A percentile compares a stretch with the other conserved stretches of the same genome.
Conservation (phyloP, 1,284 basidiomycete genomes). For the Cryptococcus sp. region DNA sequence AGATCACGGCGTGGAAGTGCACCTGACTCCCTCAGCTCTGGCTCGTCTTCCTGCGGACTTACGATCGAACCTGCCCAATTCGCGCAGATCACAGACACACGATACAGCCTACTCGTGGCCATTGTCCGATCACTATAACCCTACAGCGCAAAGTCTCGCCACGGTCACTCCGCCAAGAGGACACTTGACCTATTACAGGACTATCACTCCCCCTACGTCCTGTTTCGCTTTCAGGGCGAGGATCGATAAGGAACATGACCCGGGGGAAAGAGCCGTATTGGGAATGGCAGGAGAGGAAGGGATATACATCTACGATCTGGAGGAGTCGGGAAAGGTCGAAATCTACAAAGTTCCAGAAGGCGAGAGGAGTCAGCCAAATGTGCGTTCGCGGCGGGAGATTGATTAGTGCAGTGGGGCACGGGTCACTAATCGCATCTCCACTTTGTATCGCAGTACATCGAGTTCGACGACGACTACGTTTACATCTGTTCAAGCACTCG, state of each 20-base stretch:
- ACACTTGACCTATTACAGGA: constrained; percentile 39
- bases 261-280: constrained; percentile 31
- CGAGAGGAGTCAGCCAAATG: constrained; percentile 22
- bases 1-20: constrained; percentile 15
- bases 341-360: constrained; percentile 18
- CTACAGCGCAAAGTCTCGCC: not conserved
- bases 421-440: not conserved
- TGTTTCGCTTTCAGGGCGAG: constrained; percentile 43
- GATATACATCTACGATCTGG: constrained; percentile 44
- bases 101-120: constrained; percentile 21
- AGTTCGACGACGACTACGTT: constrained; percentile 49
- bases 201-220: constrained; percentile 31
- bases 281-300: constrained; percentile 30
- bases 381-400: constrained; percentile 12
- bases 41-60: constrained; percentile 2
- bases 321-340: constrained; percentile 32
- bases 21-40: constrained; percentile 15
- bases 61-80: constrained; percentile 1
- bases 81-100: constrained; percentile 8
- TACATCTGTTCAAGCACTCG: constrained; percentile 36
- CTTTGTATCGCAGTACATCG: constrained; percentile 42
- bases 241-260: constrained; percentile 32
- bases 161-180: constrained; percentile 28
- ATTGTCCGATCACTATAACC: constrained; percentile 1
- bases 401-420: not conserved